These are phyloP conservation scores for Albugo laibachii DNA, from an alignment of 352 stramenopile genomes.

Conservation along the genomic window DNA sequence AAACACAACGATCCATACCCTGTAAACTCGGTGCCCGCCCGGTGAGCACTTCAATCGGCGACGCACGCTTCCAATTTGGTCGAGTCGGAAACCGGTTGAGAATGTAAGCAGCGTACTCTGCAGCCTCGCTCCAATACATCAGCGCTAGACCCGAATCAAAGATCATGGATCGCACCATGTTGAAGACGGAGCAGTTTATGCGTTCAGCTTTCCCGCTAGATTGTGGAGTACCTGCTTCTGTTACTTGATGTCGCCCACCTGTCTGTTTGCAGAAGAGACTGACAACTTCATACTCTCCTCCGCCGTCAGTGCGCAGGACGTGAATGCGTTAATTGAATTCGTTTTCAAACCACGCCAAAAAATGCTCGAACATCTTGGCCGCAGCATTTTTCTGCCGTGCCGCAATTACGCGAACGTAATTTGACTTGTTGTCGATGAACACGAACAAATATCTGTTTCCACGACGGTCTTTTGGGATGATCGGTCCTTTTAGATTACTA, in stretches of 20 bases:
- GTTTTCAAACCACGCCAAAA: not conserved
- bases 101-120: conserved; percentile 4
- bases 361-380: not conserved
- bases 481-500: not conserved
- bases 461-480: not conserved
- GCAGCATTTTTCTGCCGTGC: not conserved
- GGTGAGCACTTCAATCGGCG: conserved; percentile 2
- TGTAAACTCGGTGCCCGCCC: not conserved
- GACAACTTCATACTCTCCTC: not conserved
- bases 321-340: not conserved
- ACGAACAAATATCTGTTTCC: not conserved
- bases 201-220: not conserved
- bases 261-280: not conserved
- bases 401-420: not conserved
- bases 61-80: not conserved
- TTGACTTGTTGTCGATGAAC: not conserved
- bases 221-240: not conserved
- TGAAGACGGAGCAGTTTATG: not conserved
- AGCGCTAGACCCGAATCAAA: conserved; percentile 2
- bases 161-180: conserved; percentile 2
- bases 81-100: conserved; percentile 4
- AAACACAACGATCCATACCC: conserved; percentile 3
- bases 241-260: not conserved
- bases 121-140: conserved; percentile 4
- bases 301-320: not conserved